Percentiles rank a stretch among this genome's conserved stretches.
Evolutionary conservation across 306 rosid species (phyloP).

Genomic region (Vicia sativa): DNA sequence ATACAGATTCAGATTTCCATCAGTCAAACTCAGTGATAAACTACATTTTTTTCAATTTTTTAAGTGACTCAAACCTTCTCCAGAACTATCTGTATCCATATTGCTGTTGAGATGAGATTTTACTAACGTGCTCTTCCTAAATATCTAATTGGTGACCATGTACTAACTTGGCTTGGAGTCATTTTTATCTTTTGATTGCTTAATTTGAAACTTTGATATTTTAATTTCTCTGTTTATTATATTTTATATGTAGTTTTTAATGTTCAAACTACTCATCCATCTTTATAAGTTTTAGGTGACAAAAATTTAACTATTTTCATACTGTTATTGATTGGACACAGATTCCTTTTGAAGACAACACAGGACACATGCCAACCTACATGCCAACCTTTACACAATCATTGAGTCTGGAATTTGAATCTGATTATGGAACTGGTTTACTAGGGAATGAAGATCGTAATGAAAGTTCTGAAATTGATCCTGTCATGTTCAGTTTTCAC

Average conservation of each 20-base stretch:
- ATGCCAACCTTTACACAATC: slow-evolving; percentile 54
- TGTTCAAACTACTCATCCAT: slow-evolving; percentile 6
- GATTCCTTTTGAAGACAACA: slow-evolving; percentile 62
- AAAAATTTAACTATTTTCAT: slow-evolving; percentile 27
- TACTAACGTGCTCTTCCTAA: slow-evolving; percentile 27
- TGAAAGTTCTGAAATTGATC: slow-evolving; percentile 44
- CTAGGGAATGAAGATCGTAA: slow-evolving; percentile 42
- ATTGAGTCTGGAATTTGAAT: slow-evolving; percentile 51
- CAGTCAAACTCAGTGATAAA: slow-evolving; percentile 21
- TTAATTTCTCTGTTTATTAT: slow-evolving; percentile 18
- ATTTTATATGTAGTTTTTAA: background rate
- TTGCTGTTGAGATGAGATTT: slow-evolving; percentile 22
- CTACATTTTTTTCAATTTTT: background rate
- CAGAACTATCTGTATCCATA: background rate
- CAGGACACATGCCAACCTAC: slow-evolving; percentile 48
- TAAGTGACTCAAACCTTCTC: slow-evolving; percentile 23
- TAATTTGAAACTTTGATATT: slow-evolving; percentile 31
- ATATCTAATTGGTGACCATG: background rate
- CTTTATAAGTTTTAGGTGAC: slow-evolving; percentile 19
- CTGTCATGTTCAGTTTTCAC: slow-evolving; percentile 40
- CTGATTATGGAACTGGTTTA: slow-evolving; percentile 39
- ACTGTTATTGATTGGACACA: slow-evolving; percentile 41
- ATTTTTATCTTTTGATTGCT: slow-evolving; percentile 34
- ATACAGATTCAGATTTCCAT: background rate
- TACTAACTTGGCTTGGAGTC: slow-evolving; percentile 28